Evolutionary conservation across 2,329 filamentous ascomycete genomes (phyloP), one percentile per base, ranked within the genome.

Genomic region (Leptographium wingfieldii): DNA sequence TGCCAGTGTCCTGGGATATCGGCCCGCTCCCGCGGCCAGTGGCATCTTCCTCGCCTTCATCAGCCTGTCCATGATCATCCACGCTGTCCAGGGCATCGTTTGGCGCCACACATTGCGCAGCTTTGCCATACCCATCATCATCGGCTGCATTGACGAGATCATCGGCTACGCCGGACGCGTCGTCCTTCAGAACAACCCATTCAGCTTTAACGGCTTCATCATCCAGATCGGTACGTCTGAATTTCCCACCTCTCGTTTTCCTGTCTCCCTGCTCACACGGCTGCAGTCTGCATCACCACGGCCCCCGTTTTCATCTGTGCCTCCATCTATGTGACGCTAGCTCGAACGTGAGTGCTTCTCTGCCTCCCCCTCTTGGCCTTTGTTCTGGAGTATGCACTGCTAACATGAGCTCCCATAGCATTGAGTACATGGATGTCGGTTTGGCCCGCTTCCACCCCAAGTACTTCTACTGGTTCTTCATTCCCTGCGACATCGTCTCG

Each of bases 271-370:
- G 19, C 12, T 35, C 3, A n/a, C 10, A 22, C 25, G 1, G 1
- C 54, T 57, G n/a, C 56, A 82, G 78, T 80, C 62, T 84, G 81
- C 69, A 74, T 87, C 57, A 81, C 78, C 65, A 77, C 78, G 53
- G 77, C 73, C 0, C 78, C 78, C 11, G 79, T 81, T 59, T 83
- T 81, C 69, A 77, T 80, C 66, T 77, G 81, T 33, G 85, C 84
- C 0, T 82, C 82, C 61, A 83, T 88, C 67, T 88, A 88, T 68
- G 78, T 87, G 59, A 85, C 81, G 35, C 75, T 86, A 5, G 56
- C 64, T 2, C 54, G 61, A n/a, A 62, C 61, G 63, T 66, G 27
- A 49, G 65, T 59, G 5, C 22, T 35, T 16, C 12, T 3, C 9
- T 29, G 22, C n/a, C 38, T 5, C 29, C 31, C 33, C 48, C 40